Evolutionary conservation across 1,284 basidiomycete genomes (phyloP), one percentile per base, ranked within the genome.

Genomic region (Baeospora myosura): DNA sequence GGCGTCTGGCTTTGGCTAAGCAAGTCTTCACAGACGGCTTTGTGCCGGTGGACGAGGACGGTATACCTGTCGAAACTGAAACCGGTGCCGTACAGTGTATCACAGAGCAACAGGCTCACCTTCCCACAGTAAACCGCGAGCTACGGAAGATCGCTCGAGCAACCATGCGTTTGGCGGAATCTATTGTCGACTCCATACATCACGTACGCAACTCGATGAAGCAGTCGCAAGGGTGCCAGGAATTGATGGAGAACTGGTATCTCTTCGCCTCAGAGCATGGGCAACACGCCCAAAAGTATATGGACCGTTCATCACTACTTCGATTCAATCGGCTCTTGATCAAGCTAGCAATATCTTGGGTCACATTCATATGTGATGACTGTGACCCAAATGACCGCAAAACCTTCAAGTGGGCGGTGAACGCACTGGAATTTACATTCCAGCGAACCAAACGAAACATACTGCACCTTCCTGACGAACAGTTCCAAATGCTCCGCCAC

Each of bases 381-480:
- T 99, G 96, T 64, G 89, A 97, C 54, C 91, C 93, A 1, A 88
- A 91, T 33, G 95, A 98, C 60, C 81, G 92, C 47, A 91, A 88
- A 62, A 98, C 94, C 0, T 99, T 99, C 76, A 86, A 90, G 58
- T 98, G 95, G 93, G 95, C 96, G 1, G 93, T 99, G 41, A 89
- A 88, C 41, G 94, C 96, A 3, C 77, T 99, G 14, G 92, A 97
- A 57, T 98, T 96, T 57, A 88, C 93, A 2, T 81, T 93, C 53
- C 78, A 86, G 54, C 84, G 94, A 49, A 98, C 95, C 3, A 78
- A 84, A 49, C 81, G 88, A 40, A 91, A 89, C 60, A 98, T 99
- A 52, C 75, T 98, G 12, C 82, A 93, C 25, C 75, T 98, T 38
- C 86, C 87, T 25, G 79, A 84, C 49, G 78, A 84, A 46, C 91